phyloP scores from a whole-genome alignment of 257 asterid species.

The Solanum clarkiae region DNA sequence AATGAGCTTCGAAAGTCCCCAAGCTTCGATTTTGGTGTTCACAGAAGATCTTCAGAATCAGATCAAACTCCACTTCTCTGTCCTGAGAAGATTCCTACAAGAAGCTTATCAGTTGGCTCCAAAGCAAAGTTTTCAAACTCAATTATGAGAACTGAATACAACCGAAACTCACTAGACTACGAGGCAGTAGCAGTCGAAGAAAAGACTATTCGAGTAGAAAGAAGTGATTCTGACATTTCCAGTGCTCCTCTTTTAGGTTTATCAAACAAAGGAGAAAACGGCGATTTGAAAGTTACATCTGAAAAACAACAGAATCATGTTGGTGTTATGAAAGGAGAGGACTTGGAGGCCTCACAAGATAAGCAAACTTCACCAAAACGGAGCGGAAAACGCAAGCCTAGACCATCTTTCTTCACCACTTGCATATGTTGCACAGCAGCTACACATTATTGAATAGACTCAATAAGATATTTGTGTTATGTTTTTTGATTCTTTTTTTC shows the following conservation, averaged over 20 bases:
- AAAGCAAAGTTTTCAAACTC: slow-evolving; percentile 11
- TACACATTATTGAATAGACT: slow-evolving; percentile 6
- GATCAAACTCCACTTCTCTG: slow-evolving; percentile 61
- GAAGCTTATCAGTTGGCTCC: slow-evolving; percentile 43
- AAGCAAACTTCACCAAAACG: slow-evolving; percentile 15
- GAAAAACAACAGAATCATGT: slow-evolving; percentile 7
- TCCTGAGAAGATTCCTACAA: slow-evolving; percentile 29
- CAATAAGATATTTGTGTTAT: slow-evolving; percentile 2
- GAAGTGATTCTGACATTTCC: slow-evolving; percentile 37
- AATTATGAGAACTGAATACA: slow-evolving; percentile 6
- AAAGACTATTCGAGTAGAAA: slow-evolving; percentile 58
- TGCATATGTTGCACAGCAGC: slow-evolving; percentile 71
- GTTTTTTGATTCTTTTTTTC: background rate
- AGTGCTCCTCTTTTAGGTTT: slow-evolving; percentile 12
- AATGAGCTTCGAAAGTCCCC: slow-evolving; percentile 43
- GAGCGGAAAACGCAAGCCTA: slow-evolving; percentile 28
- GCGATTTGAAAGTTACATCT: background rate
- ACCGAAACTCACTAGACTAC: slow-evolving; percentile 9
- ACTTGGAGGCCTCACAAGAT: slow-evolving; percentile 6
- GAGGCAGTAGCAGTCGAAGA: slow-evolving; percentile 31
- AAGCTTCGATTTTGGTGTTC: slow-evolving; percentile 53
- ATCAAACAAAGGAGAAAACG: slow-evolving; percentile 6
- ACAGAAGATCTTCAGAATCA: slow-evolving; percentile 34
- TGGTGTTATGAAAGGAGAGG: background rate
- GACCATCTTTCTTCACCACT: slow-evolving; percentile 55